A percentile compares a stretch with the other conserved stretches of the same genome.
phyloP scores from a whole-genome alignment of 2,329 filamentous ascomycete genomes.

The Tricladium varicosporioides region DNA sequence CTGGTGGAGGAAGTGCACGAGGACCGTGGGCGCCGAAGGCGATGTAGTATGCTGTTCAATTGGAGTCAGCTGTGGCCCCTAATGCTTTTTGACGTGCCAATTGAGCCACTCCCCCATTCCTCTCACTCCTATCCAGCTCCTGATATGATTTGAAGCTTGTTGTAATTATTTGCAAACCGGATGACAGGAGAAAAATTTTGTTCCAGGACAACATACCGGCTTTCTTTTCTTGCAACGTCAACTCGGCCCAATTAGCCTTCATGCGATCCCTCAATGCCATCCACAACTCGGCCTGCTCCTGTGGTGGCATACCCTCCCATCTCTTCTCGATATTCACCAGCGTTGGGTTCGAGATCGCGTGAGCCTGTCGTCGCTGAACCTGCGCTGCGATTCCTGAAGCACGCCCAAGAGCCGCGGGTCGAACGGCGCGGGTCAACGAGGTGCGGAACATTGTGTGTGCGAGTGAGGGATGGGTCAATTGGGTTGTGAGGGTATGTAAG shows the following conservation, averaged over 20 bases:
- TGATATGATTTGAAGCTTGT: no score
- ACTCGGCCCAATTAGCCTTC: slow-evolving; percentile 95
- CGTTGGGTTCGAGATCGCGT: slow-evolving; percentile 97
- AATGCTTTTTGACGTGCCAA: background rate
- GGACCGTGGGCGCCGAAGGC: slow-evolving; percentile 96
- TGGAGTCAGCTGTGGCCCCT: background rate
- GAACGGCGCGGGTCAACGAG: slow-evolving; percentile 36
- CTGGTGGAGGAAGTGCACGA: slow-evolving; percentile 77
- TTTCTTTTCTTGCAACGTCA: slow-evolving; percentile 98
- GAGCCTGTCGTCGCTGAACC: slow-evolving; percentile 46
- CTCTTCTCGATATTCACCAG: slow-evolving; percentile 98
- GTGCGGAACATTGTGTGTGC: slow-evolving; percentile 14
- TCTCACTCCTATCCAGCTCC: no score
- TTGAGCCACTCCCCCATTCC: background rate
- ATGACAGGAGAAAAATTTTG: no score
- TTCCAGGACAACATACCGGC: slow-evolving; percentile 66
- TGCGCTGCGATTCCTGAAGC: background rate
- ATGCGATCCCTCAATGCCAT: slow-evolving; percentile 97
- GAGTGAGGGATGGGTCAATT: slow-evolving; percentile 1
- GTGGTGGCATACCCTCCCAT: slow-evolving; percentile 96
- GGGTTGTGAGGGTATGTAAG: background rate
- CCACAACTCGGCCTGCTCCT: slow-evolving; percentile 99
- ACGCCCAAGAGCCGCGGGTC: slow-evolving; percentile 4
- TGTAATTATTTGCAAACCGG: no score
- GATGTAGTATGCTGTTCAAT: slow-evolving; percentile 86